Evolutionary conservation across 2,329 filamentous ascomycete species (phyloP), one percentile per base, ranked within the genome.

Genomic region (Eutypella sp.): DNA sequence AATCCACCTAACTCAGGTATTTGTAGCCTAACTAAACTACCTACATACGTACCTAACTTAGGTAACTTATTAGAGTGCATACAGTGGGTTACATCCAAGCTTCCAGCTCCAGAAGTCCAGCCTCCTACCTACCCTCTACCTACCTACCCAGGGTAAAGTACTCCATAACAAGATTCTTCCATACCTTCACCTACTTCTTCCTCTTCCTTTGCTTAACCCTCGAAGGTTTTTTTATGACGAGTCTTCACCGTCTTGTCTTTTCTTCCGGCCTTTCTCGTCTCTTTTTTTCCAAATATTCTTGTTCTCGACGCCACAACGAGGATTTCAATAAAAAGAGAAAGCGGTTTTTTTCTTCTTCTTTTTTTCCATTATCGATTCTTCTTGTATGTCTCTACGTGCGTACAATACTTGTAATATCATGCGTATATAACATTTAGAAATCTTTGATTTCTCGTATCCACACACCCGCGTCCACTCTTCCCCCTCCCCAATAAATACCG

Each of bases 391-490:
- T n/a, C n/a, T n/a, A n/a, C n/a, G n/a, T n/a, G n/a, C n/a, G n/a
- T n/a, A n/a, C n/a, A n/a, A n/a, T n/a, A n/a, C n/a, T n/a, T n/a
- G n/a, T n/a, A n/a, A n/a, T 60, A 57, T 53, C 41, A 57, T 60
- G 54, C 50, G 53, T 57, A 38, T 44, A 48, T 60, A 57, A n/a
- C n/a, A n/a, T n/a, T n/a, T 51, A 39, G 22, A 49, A 41, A 22
- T 29, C 40, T 43, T 43, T 44, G 23, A 27, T 50, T 25, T n/a
- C 42, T 58, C 59, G 57, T 58, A 41, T 53, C 42, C 49, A 51
- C 47, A 55, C 51, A 39, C 56, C 47, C 58, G 57, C 56, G 56
- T 61, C 54, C 39, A 51, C 54, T 27, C 50, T 58, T 47, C 50
- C 48, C n/a, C n/a, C n/a, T n/a, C n/a, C n/a, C n/a, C n/a, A n/a